A percentile compares a stretch with the other conserved stretches of the same genome.
Conservation (phyloP, 305 asterid genomes). For the Fraxinus ornus region DNA sequence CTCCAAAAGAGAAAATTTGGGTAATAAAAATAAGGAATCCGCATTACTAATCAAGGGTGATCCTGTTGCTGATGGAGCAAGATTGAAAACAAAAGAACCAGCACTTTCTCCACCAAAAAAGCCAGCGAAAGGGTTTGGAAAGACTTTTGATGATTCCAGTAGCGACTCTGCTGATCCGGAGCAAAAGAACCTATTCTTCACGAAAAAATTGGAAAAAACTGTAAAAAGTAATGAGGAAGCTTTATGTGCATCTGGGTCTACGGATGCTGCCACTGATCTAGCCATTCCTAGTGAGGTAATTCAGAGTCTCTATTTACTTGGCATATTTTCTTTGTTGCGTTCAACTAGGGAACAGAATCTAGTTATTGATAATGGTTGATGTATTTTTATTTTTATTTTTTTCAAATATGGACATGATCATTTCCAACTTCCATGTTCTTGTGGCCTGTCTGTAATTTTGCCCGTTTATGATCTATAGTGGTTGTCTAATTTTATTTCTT, state of each 20-base stretch:
- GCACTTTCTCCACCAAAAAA: slow-evolving; percentile 52
- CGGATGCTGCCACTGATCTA: slow-evolving; percentile 47
- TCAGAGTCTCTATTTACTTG: slow-evolving; percentile 5
- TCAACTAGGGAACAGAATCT: slow-evolving; percentile 13
- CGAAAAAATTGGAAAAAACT: slow-evolving; percentile 40
- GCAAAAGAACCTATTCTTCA: slow-evolving; percentile 35
- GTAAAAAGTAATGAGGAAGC: slow-evolving; percentile 39
- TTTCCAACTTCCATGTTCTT: slow-evolving; percentile 8
- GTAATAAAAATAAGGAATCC: slow-evolving; percentile 44
- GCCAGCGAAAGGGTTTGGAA: slow-evolving; percentile 46
- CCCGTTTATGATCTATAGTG: slow-evolving; percentile 23
- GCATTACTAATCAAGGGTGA: slow-evolving; percentile 45
- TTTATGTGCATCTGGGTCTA: slow-evolving; percentile 41
- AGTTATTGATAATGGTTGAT: slow-evolving; percentile 12
- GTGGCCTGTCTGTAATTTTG: slow-evolving; percentile 7
- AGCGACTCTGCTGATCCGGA: slow-evolving; percentile 47
- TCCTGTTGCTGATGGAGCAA: slow-evolving; percentile 44
- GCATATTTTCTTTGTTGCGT: not conserved
- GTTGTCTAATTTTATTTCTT: slow-evolving; percentile 31
- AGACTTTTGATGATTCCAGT: slow-evolving; percentile 46
- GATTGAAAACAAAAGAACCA: slow-evolving; percentile 43
- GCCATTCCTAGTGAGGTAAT: slow-evolving; percentile 81
- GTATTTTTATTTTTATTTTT: not conserved
- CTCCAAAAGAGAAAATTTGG: slow-evolving; percentile 35
- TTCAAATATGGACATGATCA: not conserved